A percentile compares a stretch with the other conserved stretches of the same genome.
Conservation (phyloP, 768 basidiomycete genomes). For the Suillus decipiens region DNA sequence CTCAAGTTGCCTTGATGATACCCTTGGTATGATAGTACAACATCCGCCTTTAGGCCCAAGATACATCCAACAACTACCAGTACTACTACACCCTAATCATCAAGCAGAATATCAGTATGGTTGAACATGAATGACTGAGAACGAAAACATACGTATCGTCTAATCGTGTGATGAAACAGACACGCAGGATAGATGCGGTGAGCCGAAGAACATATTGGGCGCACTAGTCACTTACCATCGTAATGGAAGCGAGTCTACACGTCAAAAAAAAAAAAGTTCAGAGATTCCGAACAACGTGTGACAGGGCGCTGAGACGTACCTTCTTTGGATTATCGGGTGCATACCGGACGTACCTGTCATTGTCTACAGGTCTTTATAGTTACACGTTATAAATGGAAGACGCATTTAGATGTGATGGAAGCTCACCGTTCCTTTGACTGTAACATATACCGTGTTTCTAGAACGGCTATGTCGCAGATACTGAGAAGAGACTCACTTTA, state of each 20-base stretch:
- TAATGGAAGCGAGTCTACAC: conserved; percentile 77
- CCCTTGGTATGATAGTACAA: conserved; percentile 13
- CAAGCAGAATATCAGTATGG: conserved; percentile 10
- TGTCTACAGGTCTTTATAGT: conserved; percentile 67
- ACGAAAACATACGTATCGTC: conserved; percentile 59
- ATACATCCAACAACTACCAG: conserved; percentile 9
- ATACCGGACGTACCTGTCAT: conserved; percentile 76
- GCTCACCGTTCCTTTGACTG: conserved; percentile 67
- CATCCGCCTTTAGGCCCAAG: conserved; percentile 19
- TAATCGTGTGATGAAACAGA: conserved; percentile 22
- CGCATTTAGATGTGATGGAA: conserved; percentile 6
- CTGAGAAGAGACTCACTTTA: conserved; percentile 55
- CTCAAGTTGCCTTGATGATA: not conserved
- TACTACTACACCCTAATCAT: conserved; percentile 34
- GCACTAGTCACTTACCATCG: conserved; percentile 54
- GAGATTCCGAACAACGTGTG: conserved; percentile 5
- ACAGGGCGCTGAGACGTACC: conserved; percentile 41
- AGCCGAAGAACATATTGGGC: conserved; percentile 14
- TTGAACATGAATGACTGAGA: not conserved
- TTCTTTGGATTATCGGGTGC: conserved; percentile 89
- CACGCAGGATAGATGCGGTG: conserved; percentile 16
- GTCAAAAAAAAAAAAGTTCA: conserved; percentile 17
- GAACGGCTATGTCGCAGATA: not conserved
- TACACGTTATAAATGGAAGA: conserved; percentile 10
- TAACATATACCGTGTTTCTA: conserved; percentile 1